Evolutionary conservation across 805 yeast genomes (phyloP).

Genomic region (Ogataea pilisensis): DNA sequence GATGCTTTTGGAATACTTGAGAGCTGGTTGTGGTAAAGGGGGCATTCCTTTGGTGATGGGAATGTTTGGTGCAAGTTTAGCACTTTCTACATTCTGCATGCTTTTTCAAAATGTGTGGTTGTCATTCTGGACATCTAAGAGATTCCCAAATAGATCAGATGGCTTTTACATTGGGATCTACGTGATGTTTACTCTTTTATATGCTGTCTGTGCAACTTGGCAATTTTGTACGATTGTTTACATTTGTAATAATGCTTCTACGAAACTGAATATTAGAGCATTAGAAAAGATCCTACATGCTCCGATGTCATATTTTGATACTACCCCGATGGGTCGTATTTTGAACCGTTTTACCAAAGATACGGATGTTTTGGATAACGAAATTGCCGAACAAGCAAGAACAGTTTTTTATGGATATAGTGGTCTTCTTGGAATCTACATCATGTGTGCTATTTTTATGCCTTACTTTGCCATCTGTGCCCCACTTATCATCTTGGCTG

Average conservation of each 20-base stretch:
- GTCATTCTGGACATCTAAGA: slow-evolving; percentile 70
- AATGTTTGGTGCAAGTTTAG: slow-evolving; percentile 9
- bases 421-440: slow-evolving; percentile 56
- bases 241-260: slow-evolving; percentile 51
- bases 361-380: slow-evolving; percentile 80
- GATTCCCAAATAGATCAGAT: slow-evolving; percentile 42
- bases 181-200: slow-evolving; percentile 53
- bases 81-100: slow-evolving; percentile 44
- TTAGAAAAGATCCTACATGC: slow-evolving; percentile 55
- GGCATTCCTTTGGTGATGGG: slow-evolving; percentile 22
- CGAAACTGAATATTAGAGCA: slow-evolving; percentile 57
- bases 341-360: slow-evolving; percentile 85
- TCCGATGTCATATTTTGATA: slow-evolving; percentile 80
- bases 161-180: slow-evolving; percentile 73
- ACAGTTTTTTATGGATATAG: slow-evolving; percentile 51
- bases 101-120: slow-evolving; percentile 73
- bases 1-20: slow-evolving; percentile 49
- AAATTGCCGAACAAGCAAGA: slow-evolving; percentile 65
- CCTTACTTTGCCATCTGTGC: slow-evolving; percentile 73
- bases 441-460: slow-evolving; percentile 63
- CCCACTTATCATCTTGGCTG: slow-evolving; percentile 46
- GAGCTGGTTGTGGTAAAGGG: slow-evolving; percentile 44
- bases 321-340: slow-evolving; percentile 84
- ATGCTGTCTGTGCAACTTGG: slow-evolving; percentile 39
- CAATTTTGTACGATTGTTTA: slow-evolving; percentile 46